Base-by-base conservation (phyloP, 78 protist species). In the Dictyostelium purpureum region DNA sequence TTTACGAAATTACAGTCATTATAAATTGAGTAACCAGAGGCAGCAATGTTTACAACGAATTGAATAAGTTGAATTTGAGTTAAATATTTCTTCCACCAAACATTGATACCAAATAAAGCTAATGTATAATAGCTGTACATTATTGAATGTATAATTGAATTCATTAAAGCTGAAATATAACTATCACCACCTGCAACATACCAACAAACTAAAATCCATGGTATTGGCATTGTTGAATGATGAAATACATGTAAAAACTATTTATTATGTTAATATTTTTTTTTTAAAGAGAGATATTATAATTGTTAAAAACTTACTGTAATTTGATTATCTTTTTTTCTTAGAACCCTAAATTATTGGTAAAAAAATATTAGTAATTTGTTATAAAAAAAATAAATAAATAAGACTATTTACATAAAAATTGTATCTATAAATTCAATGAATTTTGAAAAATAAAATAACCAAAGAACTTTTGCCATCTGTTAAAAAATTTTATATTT, bases 201-300 rank as follows among this genome's bases (percentile, higher is more conserved):
- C 71, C 54, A 92, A 65, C 43, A 54, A 28, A 66, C 21, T 26
- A 66, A 89, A 38, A 81, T 65, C 74, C 76, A 81, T 90, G 90
- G 81, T 37, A 92, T 40, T 38, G 75, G 45, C 24, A 92, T 77
- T 28, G 87, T 73, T 10, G 70, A 26, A 42, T 92, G 95, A 71
- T 92, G 95, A 74, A 81, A 92, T 26, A 92, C 87, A 67, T 92
- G 95, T 33, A 92, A 75, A 52, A 92, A 92, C 87, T 70, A n/a
- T n/a, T n/a, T n/a, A n/a, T n/a, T n/a, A n/a, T n/a, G n/a, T n/a
- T n/a, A n/a, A n/a, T n/a, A n/a, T n/a, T n/a, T n/a, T n/a, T n/a
- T n/a, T n/a, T n/a, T n/a, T n/a, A n/a, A n/a, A n/a, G n/a, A n/a
- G n/a, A n/a, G n/a, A n/a, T n/a, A n/a, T n/a, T n/a, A n/a, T n/a